A percentile compares a stretch with the other conserved stretches of the same genome.
phyloP scores from a whole-genome alignment of 2,329 filamentous ascomycete species.

The Trichophyton mentagrophytes region DNA sequence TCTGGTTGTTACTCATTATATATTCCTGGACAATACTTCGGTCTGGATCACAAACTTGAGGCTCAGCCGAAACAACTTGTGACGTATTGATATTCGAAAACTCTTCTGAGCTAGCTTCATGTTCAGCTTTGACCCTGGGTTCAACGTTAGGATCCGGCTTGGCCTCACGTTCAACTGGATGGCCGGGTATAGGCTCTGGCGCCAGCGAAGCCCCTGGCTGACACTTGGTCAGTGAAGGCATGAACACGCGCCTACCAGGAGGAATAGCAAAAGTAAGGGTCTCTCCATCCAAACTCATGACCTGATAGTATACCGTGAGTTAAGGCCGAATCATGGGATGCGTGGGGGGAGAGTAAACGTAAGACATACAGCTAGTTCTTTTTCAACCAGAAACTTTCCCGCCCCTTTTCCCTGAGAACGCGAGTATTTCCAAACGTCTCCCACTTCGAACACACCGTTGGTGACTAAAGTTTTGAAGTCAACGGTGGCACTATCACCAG shows the following conservation, averaged over 20 bases:
- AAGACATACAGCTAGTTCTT: slow-evolving; percentile 29
- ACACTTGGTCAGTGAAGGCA: slow-evolving; percentile 8
- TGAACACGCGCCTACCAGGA: slow-evolving; percentile 26
- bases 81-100: neutral
- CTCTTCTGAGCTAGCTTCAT: neutral
- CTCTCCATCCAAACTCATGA: slow-evolving; percentile 23
- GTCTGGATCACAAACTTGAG: neutral
- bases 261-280: slow-evolving; percentile 29
- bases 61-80: neutral
- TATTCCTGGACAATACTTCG: neutral
- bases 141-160: neutral
- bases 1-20: neutral
- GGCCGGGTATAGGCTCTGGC: neutral
- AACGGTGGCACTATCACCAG: slow-evolving; percentile 32
- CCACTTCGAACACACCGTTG: slow-evolving; percentile 25
- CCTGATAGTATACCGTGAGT: slow-evolving; percentile 13
- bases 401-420: slow-evolving; percentile 15
- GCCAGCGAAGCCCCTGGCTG: neutral
- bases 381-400: slow-evolving; percentile 26
- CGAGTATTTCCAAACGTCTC: slow-evolving; percentile 32
- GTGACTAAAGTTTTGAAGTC: slow-evolving; percentile 27
- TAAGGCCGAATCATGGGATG: neutral
- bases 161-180: neutral
- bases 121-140: neutral
- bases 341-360: neutral